Base-by-base conservation (phyloP, 2,329 filamentous ascomycete species). In the Fusarium denticulatum region DNA sequence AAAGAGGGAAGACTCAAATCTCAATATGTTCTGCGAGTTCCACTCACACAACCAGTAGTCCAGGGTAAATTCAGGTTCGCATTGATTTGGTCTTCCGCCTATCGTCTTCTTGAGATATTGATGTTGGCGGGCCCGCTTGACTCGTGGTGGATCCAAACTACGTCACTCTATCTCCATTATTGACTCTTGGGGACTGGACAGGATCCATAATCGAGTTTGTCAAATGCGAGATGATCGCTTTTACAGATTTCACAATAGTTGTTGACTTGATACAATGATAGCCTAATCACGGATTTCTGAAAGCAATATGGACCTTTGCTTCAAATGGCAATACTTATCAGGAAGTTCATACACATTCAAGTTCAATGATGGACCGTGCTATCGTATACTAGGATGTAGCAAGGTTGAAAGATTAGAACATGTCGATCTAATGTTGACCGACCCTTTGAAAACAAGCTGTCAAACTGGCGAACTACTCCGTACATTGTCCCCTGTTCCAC, bases 381-480 rank as follows among this genome's bases (percentile, higher is more conserved):
- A 60, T 61, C 58, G 49, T 59, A 16, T 50, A n/a, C 36, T 24
- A 55, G 64, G 52, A 36, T 64, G 32, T 37, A 65, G 28, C 67
- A 56, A 55, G 68, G 63, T 61, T 60, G n/a, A 28, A 43, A 52
- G 56, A 61, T 55, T 62, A 72, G 60, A 66, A 50, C 43, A 70
- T 67, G 69, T 43, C 61, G 65, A 74, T 74, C 72, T 64, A 32
- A 60, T 71, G 58, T 75, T 73, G 63, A 69, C 63, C 56, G 58
- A 55, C 42, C 45, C 36, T 58, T 67, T 57, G 46, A 55, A 49
- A 72, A 47, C 52, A 72, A 72, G 67, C 37, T 60, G 37, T 45
- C 40, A 58, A 71, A 34, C 9, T 24, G 36, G 61, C 20, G n/a
- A 37, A 46, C 37, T 26, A 37, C 18, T 20, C 18, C 36, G 20